Evolutionary conservation across 1,139 yeast genomes (phyloP).

Genomic region (Debaryomycetaceae sp.): DNA sequence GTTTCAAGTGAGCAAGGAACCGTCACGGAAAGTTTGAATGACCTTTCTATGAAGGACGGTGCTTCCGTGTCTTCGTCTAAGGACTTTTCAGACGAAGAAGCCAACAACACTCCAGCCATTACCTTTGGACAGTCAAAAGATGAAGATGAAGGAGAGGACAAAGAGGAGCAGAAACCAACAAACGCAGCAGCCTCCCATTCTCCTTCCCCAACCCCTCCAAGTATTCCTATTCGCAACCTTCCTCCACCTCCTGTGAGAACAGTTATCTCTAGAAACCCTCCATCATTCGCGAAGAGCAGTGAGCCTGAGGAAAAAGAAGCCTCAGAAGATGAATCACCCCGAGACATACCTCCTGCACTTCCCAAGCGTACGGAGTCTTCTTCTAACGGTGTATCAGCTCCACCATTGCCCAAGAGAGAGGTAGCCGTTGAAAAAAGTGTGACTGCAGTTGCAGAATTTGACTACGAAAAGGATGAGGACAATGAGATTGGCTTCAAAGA

Average conservation of each 20-base stretch:
- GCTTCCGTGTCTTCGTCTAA: slow-evolving; percentile 18
- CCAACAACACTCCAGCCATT: background rate
- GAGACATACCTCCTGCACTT: background rate
- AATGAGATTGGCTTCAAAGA: slow-evolving; percentile 66
- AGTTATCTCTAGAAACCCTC: slow-evolving; percentile 2
- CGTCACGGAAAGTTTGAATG: slow-evolving; percentile 7
- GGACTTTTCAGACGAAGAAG: slow-evolving; percentile 9
- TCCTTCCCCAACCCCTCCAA: slow-evolving; percentile 2
- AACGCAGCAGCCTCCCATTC: background rate
- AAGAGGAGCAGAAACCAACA: background rate
- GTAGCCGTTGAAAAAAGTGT: slow-evolving; percentile 1
- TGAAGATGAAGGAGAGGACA: background rate
- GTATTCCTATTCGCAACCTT: slow-evolving; percentile 15
- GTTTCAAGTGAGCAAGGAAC: slow-evolving; percentile 2
- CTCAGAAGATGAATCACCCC: background rate
- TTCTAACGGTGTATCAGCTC: background rate
- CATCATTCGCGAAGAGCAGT: background rate
- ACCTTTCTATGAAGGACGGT: slow-evolving; percentile 8
- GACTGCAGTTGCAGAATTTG: slow-evolving; percentile 62
- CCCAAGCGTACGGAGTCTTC: background rate
- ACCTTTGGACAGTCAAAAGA: background rate
- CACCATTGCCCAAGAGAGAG: background rate
- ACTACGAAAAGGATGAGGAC: slow-evolving; percentile 71
- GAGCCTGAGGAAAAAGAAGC: background rate
- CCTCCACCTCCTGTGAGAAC: slow-evolving; percentile 18